Percentiles rank a stretch among this genome's conserved stretches.
Conservation (phyloP, 495 filamentous ascomycete species). For the Aspergillus indologenus region DNA sequence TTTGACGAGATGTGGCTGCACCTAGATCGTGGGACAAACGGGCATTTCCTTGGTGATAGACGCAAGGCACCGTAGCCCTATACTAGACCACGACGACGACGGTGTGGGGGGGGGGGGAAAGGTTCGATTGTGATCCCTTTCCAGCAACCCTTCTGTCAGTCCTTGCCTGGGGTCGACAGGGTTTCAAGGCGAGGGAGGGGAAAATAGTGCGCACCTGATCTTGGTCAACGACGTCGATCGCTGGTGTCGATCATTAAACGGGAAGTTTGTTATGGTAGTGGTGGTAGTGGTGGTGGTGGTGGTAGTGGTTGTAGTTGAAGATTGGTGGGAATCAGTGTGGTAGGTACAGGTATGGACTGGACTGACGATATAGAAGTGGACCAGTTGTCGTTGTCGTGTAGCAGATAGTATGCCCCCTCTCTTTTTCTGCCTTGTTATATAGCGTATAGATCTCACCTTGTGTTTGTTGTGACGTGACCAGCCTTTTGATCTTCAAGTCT, state of each 20-base stretch:
- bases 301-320: too few species aligned
- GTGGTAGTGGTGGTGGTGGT: constrained; percentile 1
- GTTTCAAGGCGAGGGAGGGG: constrained; percentile 14
- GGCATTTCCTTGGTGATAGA: constrained; percentile 23
- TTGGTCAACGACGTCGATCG: constrained; percentile 18
- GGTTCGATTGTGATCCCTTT: constrained; percentile 18
- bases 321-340: too few species aligned
- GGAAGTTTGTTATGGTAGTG: constrained; percentile 7
- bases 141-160: constrained; percentile 21
- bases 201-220: constrained; percentile 23
- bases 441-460: not conserved
- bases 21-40: constrained; percentile 23
- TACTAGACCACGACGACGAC: constrained; percentile 7
- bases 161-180: constrained; percentile 21
- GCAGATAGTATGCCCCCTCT: not conserved
- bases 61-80: constrained; percentile 23
- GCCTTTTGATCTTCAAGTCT: too few species aligned
- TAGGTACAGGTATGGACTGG: too few species aligned
- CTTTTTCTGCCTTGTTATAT: constrained; percentile 4
- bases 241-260: constrained; percentile 19
- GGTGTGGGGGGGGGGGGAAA: constrained; percentile 15
- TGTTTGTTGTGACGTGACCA: too few species aligned
- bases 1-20: not conserved
- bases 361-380: too few species aligned
- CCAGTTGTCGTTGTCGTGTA: not conserved